A percentile compares a stretch with the other conserved stretches of the same genome.
Evolutionary conservation across 495 filamentous ascomycete genomes (phyloP).

Genomic region (Aspergillus funiculosus): DNA sequence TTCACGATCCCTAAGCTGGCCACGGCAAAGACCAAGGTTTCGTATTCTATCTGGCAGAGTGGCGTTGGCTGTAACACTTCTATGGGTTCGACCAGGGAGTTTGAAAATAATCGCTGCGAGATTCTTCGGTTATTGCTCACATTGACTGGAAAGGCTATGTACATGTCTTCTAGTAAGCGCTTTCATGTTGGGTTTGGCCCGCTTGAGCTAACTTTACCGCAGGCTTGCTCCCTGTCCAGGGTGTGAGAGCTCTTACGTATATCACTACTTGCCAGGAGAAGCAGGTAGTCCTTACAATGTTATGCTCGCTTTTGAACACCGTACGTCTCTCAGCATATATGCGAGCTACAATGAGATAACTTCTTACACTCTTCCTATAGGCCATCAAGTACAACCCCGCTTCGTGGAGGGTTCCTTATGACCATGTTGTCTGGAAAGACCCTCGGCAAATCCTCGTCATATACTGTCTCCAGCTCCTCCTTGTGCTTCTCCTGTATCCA

Average conservation of each 20-base stretch:
- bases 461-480: slow-evolving; percentile 85
- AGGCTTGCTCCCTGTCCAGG: slow-evolving; percentile 75
- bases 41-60: slow-evolving; percentile 95
- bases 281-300: slow-evolving; percentile 77
- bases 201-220: slow-evolving; percentile 15
- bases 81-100: slow-evolving; percentile 80
- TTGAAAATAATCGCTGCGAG: slow-evolving; percentile 88
- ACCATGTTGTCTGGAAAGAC: slow-evolving; percentile 89
- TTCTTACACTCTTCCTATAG: slow-evolving; percentile 35
- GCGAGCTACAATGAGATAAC: not conserved
- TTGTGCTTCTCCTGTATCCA: slow-evolving; percentile 82
- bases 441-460: slow-evolving; percentile 88
- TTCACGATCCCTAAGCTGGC: slow-evolving; percentile 70
- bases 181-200: not conserved
- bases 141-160: slow-evolving; percentile 85
- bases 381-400: slow-evolving; percentile 96
- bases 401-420: slow-evolving; percentile 90
- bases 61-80: slow-evolving; percentile 92
- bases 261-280: slow-evolving; percentile 83
- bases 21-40: slow-evolving; percentile 71
- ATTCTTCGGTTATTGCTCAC: slow-evolving; percentile 82
- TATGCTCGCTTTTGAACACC: slow-evolving; percentile 96
- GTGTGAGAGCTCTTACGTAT: slow-evolving; percentile 83
- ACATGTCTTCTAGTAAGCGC: slow-evolving; percentile 67
- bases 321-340: slow-evolving; percentile 44